Base-by-base conservation (phyloP, 2,329 filamentous ascomycete species). In the Ophiosphaerella herpotricha region DNA sequence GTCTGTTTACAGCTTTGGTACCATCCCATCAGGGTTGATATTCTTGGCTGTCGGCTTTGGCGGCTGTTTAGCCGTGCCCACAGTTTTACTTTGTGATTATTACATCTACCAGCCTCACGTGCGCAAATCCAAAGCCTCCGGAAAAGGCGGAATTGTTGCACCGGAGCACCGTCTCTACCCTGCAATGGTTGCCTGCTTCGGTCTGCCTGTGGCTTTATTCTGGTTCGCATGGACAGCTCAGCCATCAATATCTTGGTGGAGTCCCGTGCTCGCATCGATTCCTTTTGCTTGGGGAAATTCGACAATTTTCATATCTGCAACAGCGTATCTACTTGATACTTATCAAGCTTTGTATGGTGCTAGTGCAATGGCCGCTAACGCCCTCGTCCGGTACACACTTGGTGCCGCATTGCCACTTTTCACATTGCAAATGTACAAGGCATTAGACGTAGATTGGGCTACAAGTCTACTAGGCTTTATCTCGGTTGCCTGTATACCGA, bases 321-420 rank as follows among this genome's bases (percentile, higher is more conserved):
- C 80, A 76, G 13, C 35, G n/a, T 50, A 50, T 14, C 23, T 50
- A 4, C 29, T 38, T 8, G 47, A 78, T 52, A 85, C 86, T 14
- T 90, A 91, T 72, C 85, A 86, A 42, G 39, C 37, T 12, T 71
- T 82, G 21, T 89, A 87, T 69, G 86, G 87, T 32, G 87, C 87
- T 40, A 85, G 82, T 50, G 89, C 90, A 8, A 77, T 95, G 67
- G 89, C 44, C 13, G 31, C 44, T 7, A 46, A 85, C 53, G 79
- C 79, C 3, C 70, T 87, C 9, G 74, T 73, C 11, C 60, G 71
- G 18, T 72, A 70, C 33, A 66, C 61, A 29, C 60, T 72, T 31
- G 70, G 68, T 11, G 70, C 68, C 3, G 58, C 58, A 5, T 67
- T 70, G 23, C 69, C 72, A 1, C 50, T 74, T 6, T 74, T 74